Base-by-base conservation (phyloP, 352 stramenopile genomes). In the Saprolegnia diclina region DNA sequence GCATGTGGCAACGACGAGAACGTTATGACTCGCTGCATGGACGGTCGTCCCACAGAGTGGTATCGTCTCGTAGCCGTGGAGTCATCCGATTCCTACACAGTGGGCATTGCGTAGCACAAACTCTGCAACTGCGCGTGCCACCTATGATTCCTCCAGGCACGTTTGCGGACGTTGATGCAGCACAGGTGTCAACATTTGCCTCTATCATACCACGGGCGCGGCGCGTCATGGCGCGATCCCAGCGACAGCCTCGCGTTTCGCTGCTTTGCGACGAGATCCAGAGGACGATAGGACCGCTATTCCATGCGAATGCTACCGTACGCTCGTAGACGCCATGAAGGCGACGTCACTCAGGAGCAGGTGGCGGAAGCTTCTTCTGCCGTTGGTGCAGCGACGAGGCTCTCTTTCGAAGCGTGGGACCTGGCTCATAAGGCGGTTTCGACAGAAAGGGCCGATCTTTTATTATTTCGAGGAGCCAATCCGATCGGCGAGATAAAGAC, bases 401-500 rank as follows among this genome's bases (percentile, higher is more conserved):
- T 48, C 11, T 48, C 42, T 48, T 48, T 48, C 11, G 42, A n/a
- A 48, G 42, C 13, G 42, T 48, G 42, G 42, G 42, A 48, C 42
- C 42, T 48, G 42, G 42, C 42, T 48, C 42, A 48, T 48, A n/a
- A 3, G 42, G 42, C 42, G 29, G 29, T 35, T 35, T 35, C 29
- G 2, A 35, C 29, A 35, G 29, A 48, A 59, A 59, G 19, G 52
- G 52, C 52, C 11, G 24, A 59, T 59, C 42, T 48, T 48, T 48
- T 59, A 59, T 59, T 59, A 59, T 59, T 59, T 59, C 52, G 52
- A 59, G 52, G 13, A 16, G n/a, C 52, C 46, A 54, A 29, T 54
- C 29, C 29, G 29, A 35, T 35, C 29, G 29, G n/a, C n/a, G n/a
- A n/a, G n/a, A 35, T 2, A 35, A 35, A 35, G 24, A 40, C 52